Evolutionary conservation across 2,329 filamentous ascomycete genomes (phyloP), one percentile per base, ranked within the genome.

Genomic region (Cadophora sp.): DNA sequence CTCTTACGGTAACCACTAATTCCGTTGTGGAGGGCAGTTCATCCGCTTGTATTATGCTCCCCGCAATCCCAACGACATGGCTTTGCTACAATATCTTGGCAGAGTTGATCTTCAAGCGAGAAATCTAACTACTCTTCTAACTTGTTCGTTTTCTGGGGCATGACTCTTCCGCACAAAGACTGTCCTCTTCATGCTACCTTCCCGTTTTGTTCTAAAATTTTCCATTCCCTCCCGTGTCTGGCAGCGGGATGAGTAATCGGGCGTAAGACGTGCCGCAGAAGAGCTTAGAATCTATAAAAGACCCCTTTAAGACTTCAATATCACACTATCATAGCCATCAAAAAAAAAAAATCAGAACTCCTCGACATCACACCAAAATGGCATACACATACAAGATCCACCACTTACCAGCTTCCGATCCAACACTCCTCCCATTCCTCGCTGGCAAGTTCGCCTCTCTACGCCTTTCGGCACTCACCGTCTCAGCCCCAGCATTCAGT

Each of bases 391-490:
- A 73, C 50, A 67, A 65, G 48, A 69, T 72, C 22, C 70, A 73
- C 43, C 68, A 63, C 33, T 16, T 73, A n/a, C 68, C 70, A 18
- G 67, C 68, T 14, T 50, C 66, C 33, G 64, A 72, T 39, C 59
- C 65, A 6, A 51, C 20, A 3, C 65, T 73, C n/a, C 67, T 72
- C 24, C 62, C 68, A 16, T 74, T 71, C 56, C 63, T 72, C n/a
- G 67, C 72, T 11, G 73, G 72, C 1, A 74, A 73, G 69, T 74
- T 70, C 61, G 61, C 70, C n/a, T 55, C 71, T 16, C 68, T 77
- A 1, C 75, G 75, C 14, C 75, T 79, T 6, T 71, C 73, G 39
- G 78, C 76, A 8, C 67, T 79, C 22, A 65, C 70, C 33, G 59
- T 71, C 24, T 71, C 77, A 24, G 69, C 74, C 2, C 36, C 59